Evolutionary conservation across 331 rosid species (phyloP), one percentile per base, ranked within the genome.

Genomic region (Erythrophleum ivorense): DNA sequence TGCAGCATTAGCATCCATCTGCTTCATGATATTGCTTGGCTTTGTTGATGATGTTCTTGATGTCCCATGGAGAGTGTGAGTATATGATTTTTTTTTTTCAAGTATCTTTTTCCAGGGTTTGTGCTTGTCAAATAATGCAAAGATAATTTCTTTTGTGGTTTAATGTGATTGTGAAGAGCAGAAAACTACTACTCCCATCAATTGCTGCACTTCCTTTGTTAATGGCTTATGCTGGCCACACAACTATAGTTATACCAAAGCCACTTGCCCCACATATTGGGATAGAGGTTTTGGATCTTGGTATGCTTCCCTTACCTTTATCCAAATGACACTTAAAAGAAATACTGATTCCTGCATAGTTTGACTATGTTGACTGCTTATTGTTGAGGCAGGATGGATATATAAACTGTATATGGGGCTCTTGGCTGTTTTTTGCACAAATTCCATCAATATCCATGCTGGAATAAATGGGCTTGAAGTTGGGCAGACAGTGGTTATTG

Each of bases 211-310:
- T 95, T 80, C 96, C 98, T 75, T 88, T 95, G 94, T 83, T 95
- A 84, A 95, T 95, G 98, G 99, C 99, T 54, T 95, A 95, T 85
- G 98, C 98, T 83, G 99, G 99, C 82, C 99, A 95, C 85, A 95
- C 99, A 52, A 93, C 97, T 76, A 95, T 95, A 78, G 54, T 95
- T 81, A 87, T 95, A 79, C 99, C 99, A 9, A 95, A 95, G 85
- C 99, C 98, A 82, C 95, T 95, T 48, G 88, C 87, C 54, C 91
- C 94, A 54, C 89, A 91, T 63, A 79, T 91, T 38, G 99, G 97
- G 46, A 70, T 70, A 45, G 75, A 70, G 96, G 94, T 50, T 71
- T 48, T 71, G 59, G 75, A 71, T 71, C 75, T 71, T 48, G 75
- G 75, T 71, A 46, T 24, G 59, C 14, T 24, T 71, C 41, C 74